phyloP scores from a whole-genome alignment of 2,329 filamentous ascomycete genomes.

The Camillea tinctor region DNA sequence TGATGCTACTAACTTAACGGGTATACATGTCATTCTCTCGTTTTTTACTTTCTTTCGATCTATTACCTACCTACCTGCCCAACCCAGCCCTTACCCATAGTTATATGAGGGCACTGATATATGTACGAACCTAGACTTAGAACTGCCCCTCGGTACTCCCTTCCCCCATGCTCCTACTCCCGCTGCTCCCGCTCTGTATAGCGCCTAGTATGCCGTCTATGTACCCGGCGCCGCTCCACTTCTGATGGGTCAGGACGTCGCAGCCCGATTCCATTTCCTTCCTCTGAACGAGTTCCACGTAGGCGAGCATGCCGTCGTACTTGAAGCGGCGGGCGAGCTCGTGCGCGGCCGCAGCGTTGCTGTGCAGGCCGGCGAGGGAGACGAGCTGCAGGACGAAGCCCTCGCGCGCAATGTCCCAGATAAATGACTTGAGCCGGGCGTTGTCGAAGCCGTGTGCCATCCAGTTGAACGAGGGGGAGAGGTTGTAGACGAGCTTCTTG shows the following conservation, averaged over 20 bases:
- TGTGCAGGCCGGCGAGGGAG: constrained; percentile 65
- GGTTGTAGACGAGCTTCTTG: constrained; percentile 94
- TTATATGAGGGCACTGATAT: too few species aligned
- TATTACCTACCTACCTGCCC: too few species aligned
- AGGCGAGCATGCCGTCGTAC: constrained; percentile 91
- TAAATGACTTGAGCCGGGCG: constrained; percentile 80
- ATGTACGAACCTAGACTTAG: too few species aligned
- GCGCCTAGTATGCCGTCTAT: constrained; percentile 87
- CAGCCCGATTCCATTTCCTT: constrained; percentile 87
- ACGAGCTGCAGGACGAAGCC: constrained; percentile 73
- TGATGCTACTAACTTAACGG: too few species aligned
- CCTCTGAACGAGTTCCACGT: constrained; percentile 89
- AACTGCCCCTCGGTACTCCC: constrained; percentile 84
- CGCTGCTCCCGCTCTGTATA: constrained; percentile 87
- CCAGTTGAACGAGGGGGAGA: constrained; percentile 98
- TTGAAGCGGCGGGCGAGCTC: constrained; percentile 83
- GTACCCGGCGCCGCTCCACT: constrained; percentile 69
- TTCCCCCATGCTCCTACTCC: constrained; percentile 88
- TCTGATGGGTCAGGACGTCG: constrained; percentile 93
- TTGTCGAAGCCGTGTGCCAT: constrained; percentile 90
- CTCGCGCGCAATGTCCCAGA: constrained; percentile 93
- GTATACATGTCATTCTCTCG: too few species aligned
- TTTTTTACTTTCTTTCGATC: neutral
- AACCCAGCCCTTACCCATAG: too few species aligned
- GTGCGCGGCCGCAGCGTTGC: constrained; percentile 61